These are phyloP conservation scores for Euphorbia peplus DNA, from an alignment of 345 rosid genomes.

Conservation along the genomic window DNA sequence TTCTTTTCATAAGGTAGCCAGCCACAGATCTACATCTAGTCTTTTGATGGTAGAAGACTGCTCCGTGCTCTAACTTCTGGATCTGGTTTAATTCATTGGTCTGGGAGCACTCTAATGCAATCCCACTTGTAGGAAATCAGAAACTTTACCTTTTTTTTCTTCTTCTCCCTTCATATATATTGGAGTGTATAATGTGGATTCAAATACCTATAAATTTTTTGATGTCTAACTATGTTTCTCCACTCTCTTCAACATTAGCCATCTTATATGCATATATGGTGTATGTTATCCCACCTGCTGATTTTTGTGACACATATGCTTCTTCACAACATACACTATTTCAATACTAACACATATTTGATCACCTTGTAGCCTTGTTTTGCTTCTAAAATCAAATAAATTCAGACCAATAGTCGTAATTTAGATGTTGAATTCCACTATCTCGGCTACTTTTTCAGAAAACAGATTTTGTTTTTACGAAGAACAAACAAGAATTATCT, in stretches of 20 bases:
- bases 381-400: too few species aligned
- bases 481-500: too few species aligned
- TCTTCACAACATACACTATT: too few species aligned
- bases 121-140: not conserved
- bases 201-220: not conserved
- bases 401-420: too few species aligned
- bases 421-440: too few species aligned
- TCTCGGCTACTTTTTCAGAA: too few species aligned
- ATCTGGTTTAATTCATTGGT: not conserved
- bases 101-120: not conserved
- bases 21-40: not conserved
- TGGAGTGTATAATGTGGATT: not conserved
- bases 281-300: not conserved
- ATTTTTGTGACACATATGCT: too few species aligned
- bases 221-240: not conserved
- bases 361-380: too few species aligned
- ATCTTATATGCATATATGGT: not conserved
- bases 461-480: too few species aligned
- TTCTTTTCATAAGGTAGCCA: not conserved
- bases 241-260: not conserved
- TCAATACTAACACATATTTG: too few species aligned
- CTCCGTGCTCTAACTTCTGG: not conserved
- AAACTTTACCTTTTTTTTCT: not conserved
- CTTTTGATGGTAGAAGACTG: not conserved
- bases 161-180: too few species aligned